phyloP scores from a whole-genome alignment of 2,329 filamentous ascomycete species.

The Colletotrichum noveboracense region DNA sequence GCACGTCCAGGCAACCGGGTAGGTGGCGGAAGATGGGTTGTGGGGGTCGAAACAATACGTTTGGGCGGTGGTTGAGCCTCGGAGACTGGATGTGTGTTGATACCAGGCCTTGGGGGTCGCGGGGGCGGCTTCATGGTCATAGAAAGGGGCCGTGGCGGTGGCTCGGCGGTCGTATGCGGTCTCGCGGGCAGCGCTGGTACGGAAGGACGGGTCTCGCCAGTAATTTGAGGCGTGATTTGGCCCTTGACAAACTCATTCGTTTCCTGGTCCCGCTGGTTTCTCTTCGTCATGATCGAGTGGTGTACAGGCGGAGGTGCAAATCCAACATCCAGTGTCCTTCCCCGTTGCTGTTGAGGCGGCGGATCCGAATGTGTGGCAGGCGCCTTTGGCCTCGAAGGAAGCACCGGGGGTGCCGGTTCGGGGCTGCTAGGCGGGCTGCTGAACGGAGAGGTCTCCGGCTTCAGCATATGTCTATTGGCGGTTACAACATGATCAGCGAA shows the following conservation, averaged over 20 bases:
- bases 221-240: constrained; percentile 43
- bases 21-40: constrained; percentile 22
- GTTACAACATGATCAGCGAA: constrained; percentile 25
- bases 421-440: constrained; percentile 82
- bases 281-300: constrained; percentile 48
- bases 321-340: constrained; percentile 35
- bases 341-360: constrained; percentile 25
- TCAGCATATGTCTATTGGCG: constrained; percentile 36
- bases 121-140: constrained; percentile 44
- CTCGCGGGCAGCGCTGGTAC: constrained; percentile 54
- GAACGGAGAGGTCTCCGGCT: constrained; percentile 74
- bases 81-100: constrained; percentile 28
- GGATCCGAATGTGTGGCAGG: constrained; percentile 26
- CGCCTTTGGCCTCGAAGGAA: constrained; percentile 48
- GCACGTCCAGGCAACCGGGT: constrained; percentile 33
- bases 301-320: constrained; percentile 62
- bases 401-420: constrained; percentile 53
- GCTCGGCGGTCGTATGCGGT: constrained; percentile 41
- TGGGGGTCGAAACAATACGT: constrained; percentile 24
- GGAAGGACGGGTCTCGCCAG: constrained; percentile 41
- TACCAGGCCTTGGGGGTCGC: constrained; percentile 44
- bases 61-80: constrained; percentile 29
- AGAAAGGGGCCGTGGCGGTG: constrained; percentile 30
- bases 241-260: constrained; percentile 42
- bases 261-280: constrained; percentile 50